phyloP scores from a whole-genome alignment of 108 stramenopile species.

The Craspedostauros australis region DNA sequence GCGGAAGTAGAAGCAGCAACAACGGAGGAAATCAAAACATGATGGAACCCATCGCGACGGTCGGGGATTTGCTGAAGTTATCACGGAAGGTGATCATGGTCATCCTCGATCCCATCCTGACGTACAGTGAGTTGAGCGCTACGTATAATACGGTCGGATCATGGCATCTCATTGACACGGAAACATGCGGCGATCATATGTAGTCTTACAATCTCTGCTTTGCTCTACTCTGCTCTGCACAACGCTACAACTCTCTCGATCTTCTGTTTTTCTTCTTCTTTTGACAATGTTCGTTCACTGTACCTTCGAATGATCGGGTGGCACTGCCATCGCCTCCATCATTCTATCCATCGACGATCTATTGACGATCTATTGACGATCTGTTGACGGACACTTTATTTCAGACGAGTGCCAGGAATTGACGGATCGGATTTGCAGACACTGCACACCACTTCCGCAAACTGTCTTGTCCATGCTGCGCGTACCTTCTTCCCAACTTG shows the following conservation, averaged over 20 bases:
- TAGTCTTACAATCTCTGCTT: no score
- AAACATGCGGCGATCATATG: no score
- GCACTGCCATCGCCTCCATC: no score
- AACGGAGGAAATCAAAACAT: constrained; percentile 1
- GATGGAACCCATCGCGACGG: constrained; percentile 40
- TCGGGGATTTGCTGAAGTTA: constrained; percentile 46
- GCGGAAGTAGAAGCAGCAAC: background rate
- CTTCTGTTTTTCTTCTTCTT: background rate
- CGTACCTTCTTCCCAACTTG: no score
- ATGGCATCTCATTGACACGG: no score
- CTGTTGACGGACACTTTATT: no score
- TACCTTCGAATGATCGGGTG: no score
- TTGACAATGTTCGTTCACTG: background rate
- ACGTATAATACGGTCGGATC: no score
- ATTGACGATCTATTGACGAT: background rate
- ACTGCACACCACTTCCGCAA: constrained; percentile 31
- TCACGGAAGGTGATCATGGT: constrained; percentile 34
- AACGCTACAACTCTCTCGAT: background rate
- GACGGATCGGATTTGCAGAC: constrained; percentile 26
- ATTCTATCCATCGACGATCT: background rate
- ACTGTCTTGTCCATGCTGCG: constrained; percentile 31
- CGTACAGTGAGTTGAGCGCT: constrained; percentile 36
- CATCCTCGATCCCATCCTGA: constrained; percentile 70
- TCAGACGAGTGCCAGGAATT: constrained; percentile 43
- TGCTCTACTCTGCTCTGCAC: no score